Conservation (phyloP, 768 basidiomycete genomes). For the Boletus sp. region DNA sequence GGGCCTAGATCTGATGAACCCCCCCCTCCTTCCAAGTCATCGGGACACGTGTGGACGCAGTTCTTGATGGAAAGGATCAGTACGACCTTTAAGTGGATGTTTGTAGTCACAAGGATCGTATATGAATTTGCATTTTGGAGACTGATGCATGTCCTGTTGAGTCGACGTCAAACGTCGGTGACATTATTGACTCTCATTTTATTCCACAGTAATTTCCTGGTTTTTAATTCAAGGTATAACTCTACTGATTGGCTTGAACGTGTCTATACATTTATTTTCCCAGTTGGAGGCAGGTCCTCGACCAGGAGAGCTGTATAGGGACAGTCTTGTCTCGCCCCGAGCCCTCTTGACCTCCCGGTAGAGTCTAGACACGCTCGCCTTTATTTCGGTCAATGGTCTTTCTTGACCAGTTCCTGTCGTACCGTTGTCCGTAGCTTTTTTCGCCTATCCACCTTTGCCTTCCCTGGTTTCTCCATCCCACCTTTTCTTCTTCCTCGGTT, state of each 20-base stretch:
- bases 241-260: no score
- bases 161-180: neutral
- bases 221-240: neutral
- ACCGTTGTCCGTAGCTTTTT: no score
- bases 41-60: neutral
- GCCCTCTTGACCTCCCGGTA: no score
- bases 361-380: no score
- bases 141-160: neutral
- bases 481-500: no score
- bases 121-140: conserved; percentile 14
- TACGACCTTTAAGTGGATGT: neutral
- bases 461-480: no score
- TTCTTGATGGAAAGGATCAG: conserved; percentile 6
- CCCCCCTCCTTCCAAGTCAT: neutral
- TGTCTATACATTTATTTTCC: neutral
- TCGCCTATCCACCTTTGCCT: no score
- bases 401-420: no score
- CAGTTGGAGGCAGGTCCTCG: no score
- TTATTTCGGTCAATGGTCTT: no score
- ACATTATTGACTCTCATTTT: neutral
- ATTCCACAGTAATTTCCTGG: neutral
- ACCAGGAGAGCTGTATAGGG: no score
- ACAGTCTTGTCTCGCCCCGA: no score
- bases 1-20: conserved; percentile 32
- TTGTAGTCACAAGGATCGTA: conserved; percentile 4